phyloP scores from a whole-genome alignment of 1,284 basidiomycete species.

The Peniophora sp. region DNA sequence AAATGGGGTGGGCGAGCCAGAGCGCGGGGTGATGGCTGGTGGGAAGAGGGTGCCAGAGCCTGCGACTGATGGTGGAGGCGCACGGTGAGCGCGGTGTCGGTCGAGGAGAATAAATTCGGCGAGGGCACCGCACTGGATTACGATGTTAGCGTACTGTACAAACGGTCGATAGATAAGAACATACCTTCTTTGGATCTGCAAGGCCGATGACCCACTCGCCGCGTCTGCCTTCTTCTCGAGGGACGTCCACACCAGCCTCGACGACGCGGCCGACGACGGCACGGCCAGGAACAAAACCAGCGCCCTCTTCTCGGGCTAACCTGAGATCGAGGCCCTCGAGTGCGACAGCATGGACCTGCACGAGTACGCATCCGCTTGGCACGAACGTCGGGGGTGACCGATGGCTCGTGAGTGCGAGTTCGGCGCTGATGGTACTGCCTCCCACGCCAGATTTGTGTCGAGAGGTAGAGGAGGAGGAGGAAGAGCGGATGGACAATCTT shows the following conservation, averaged over 20 bases:
- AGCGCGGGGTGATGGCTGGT: constrained; percentile 2
- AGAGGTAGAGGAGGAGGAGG: no score
- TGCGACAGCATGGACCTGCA: constrained; percentile 82
- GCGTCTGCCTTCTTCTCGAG: constrained; percentile 50
- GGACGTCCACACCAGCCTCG: constrained; percentile 75
- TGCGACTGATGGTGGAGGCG: constrained; percentile 46
- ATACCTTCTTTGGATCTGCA: constrained; percentile 69
- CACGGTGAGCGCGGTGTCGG: constrained; percentile 65
- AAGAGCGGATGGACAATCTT: no score
- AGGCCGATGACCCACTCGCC: constrained; percentile 83
- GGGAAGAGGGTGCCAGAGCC: constrained; percentile 17
- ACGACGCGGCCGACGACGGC: constrained; percentile 77
- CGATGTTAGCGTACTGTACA: no score
- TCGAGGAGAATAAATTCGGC: constrained; percentile 80
- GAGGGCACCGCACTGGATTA: constrained; percentile 66
- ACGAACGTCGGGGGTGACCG: constrained; percentile 70
- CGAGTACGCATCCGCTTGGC: constrained; percentile 57
- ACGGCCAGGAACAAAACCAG: constrained; percentile 75
- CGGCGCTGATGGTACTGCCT: constrained; percentile 23
- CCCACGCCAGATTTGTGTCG: constrained; percentile 7
- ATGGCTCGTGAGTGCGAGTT: constrained; percentile 55
- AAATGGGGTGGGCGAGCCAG: neutral
- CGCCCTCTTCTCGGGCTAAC: constrained; percentile 46
- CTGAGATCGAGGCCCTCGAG: constrained; percentile 68
- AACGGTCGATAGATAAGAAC: no score